Percentiles rank a stretch among this genome's conserved stretches.
These are phyloP conservation scores for Aspergillus avenaceus DNA, from an alignment of 495 filamentous ascomycete species.

Conservation along the genomic window DNA sequence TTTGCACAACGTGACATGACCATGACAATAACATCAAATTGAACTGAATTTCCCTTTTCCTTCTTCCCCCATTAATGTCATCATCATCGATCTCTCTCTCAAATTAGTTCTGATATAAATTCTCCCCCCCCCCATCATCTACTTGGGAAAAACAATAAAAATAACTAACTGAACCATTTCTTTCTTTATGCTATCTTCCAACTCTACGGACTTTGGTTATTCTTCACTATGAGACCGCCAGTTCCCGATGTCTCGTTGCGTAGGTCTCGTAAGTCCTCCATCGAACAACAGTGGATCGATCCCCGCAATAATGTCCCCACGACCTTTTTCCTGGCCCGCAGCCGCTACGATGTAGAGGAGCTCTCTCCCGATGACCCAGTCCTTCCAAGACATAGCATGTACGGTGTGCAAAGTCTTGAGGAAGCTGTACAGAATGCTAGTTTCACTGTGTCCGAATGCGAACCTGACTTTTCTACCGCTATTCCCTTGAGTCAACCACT, in stretches of 20 bases:
- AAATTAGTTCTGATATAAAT: no score
- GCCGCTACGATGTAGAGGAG: slow-evolving; percentile 22
- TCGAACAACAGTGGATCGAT: slow-evolving; percentile 36
- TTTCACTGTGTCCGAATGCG: slow-evolving; percentile 9
- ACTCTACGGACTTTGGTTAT: not conserved
- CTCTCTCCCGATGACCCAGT: slow-evolving; percentile 19
- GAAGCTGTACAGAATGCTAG: slow-evolving; percentile 42
- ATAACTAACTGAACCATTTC: no score
- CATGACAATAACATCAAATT: no score
- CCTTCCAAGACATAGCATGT: slow-evolving; percentile 41
- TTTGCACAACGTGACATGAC: no score
- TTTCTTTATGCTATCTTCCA: slow-evolving; percentile 3
- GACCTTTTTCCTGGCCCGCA: slow-evolving; percentile 46
- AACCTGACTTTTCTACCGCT: not conserved
- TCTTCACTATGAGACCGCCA: slow-evolving; percentile 34
- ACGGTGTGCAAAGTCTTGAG: slow-evolving; percentile 61
- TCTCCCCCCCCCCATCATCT: no score
- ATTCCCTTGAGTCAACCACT: no score
- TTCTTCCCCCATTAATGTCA: no score
- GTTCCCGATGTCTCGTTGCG: slow-evolving; percentile 29
- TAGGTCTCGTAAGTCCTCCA: slow-evolving; percentile 31
- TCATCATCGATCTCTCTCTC: no score
- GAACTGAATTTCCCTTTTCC: no score
- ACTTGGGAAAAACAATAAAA: no score
- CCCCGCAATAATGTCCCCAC: slow-evolving; percentile 36